phyloP scores from a whole-genome alignment of 2,329 filamentous ascomycete species.

The Aspergillus tanneri region DNA sequence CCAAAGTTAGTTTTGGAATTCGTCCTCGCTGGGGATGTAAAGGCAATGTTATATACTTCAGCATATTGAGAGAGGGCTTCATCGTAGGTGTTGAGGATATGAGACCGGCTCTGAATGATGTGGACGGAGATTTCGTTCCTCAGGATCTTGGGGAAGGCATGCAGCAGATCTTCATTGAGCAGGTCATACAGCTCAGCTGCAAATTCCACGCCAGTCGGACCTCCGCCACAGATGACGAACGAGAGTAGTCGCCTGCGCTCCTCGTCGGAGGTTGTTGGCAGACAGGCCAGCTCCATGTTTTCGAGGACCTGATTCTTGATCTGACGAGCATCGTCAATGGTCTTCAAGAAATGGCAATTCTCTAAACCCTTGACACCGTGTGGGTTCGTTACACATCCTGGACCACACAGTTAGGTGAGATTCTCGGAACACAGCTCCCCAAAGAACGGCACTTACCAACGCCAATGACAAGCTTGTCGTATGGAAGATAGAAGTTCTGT shows the following conservation, averaged over 20 bases:
- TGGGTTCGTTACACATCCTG: conserved; percentile 81
- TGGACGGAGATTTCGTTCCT: conserved; percentile 98
- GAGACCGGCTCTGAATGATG: conserved; percentile 87
- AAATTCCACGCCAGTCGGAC: conserved; percentile 95
- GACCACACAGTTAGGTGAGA: conserved; percentile 4
- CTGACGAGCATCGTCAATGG: conserved; percentile 84
- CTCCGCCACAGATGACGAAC: conserved; percentile 93
- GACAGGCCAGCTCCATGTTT: conserved; percentile 84
- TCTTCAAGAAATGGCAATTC: conserved; percentile 91
- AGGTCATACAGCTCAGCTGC: conserved; percentile 95
- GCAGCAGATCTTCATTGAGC: conserved; percentile 86
- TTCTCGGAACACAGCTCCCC: background rate
- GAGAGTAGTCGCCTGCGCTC: conserved; percentile 85
- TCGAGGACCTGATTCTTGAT: conserved; percentile 86
- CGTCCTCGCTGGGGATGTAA: background rate
- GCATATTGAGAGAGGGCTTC: conserved; percentile 90
- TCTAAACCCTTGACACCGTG: conserved; percentile 95
- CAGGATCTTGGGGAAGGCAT: conserved; percentile 82
- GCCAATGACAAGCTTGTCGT: conserved; percentile 91
- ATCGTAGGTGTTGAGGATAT: conserved; percentile 98
- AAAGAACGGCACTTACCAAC: conserved; percentile 57
- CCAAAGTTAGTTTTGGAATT: conserved; percentile 7
- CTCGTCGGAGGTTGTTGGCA: conserved; percentile 88
- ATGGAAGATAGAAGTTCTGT: conserved; percentile 85
- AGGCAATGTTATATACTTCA: conserved; percentile 53